A percentile compares a stretch with the other conserved stretches of the same genome.
Evolutionary conservation across 1,139 yeast genomes (phyloP).

Genomic region (Zhuliangozyma blackwelliae): DNA sequence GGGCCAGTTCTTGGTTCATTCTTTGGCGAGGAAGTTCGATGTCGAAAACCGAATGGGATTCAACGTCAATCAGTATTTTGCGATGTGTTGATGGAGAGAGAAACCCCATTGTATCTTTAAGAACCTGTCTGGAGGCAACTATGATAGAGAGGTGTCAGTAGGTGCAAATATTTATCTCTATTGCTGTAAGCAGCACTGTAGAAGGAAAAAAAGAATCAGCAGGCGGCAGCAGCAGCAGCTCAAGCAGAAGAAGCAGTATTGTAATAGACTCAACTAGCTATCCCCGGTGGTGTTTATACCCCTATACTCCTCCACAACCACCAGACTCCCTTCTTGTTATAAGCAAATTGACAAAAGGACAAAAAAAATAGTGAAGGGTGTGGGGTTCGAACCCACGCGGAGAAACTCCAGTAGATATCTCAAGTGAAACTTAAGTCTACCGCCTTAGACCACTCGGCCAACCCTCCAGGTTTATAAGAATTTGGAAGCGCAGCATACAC

Average conservation of each 20-base stretch:
- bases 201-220: no score
- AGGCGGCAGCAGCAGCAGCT: no score
- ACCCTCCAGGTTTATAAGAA: slow-evolving; percentile 3
- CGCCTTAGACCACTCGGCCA: slow-evolving; percentile 11
- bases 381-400: slow-evolving; percentile 12
- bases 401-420: slow-evolving; percentile 2
- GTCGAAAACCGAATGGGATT: slow-evolving; percentile 2
- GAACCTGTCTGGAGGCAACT: slow-evolving; percentile 48
- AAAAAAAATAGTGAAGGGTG: slow-evolving; percentile 9
- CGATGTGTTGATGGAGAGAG: slow-evolving; percentile 49
- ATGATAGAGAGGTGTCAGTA: slow-evolving; percentile 56
- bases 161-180: slow-evolving; percentile 33
- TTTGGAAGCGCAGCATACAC: neutral
- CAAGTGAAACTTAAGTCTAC: slow-evolving; percentile 7
- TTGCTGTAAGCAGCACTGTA: no score
- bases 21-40: slow-evolving; percentile 1
- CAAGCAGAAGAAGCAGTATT: no score
- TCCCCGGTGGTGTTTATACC: no score
- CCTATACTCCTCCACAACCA: no score
- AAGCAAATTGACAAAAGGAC: no score
- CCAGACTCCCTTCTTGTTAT: no score
- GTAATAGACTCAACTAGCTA: no score
- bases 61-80: slow-evolving; percentile 25
- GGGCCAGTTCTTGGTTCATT: slow-evolving; percentile 22
- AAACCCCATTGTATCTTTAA: slow-evolving; percentile 32